Evolutionary conservation across 2,329 filamentous ascomycete genomes (phyloP), one percentile per base, ranked within the genome.

Genomic region (Neonectria magnoliae): DNA sequence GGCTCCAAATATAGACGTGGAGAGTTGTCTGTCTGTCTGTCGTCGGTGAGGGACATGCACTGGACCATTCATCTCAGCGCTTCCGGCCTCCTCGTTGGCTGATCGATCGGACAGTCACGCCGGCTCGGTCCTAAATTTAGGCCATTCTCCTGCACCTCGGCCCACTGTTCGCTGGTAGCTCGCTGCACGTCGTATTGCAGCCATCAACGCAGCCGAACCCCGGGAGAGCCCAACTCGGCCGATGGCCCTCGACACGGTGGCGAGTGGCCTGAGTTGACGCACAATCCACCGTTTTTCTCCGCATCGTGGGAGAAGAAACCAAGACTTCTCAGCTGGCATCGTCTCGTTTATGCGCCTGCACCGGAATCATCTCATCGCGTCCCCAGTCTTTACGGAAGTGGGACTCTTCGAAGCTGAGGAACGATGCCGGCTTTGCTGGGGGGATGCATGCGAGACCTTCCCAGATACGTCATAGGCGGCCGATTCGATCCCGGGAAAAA

Each of bases 111-210:
- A 44, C 41, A 16, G 16, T 38, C 36, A 20, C 45, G 45, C 45
- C 47, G 27, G 16, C 25, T 18, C 8, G 47, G 29, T 25, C 47
- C 47, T 50, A 50, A 31, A 50, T 31, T 29, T 50, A 50, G 47
- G 47, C 7, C 42, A 6, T 22, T 18, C 44, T 11, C 16, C 16
- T 50, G 47, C 47, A 50, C 25, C 11, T 18, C 16, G 47, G 18
- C 25, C 47, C 47, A 31, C 47, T 50, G 14, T 31, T 18, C 25
- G 47, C 47, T 50, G 25, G 47, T 50, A 47, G 44, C 25, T 50
- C 27, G 25, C 47, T 50, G 47, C 47, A 50, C 25, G 36, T 50
- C 47, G 47, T 50, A 50, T 50, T 50, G 47, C 16, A 44, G 41
- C 18, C 18, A 22, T n/a, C 25, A 5, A 25, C 9, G 47, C 10